Conservation (phyloP, 306 rosid species). For the cucumber (Cucumis sativus) region Cucumber_9930_V3 NC_026658.2:22984501-22985000, state of each 20-base stretch:
- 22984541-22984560: slow-evolving; percentile 48
- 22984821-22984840: slow-evolving; percentile 45
- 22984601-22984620: slow-evolving; percentile 46
- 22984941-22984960: slow-evolving; percentile 44
- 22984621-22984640: slow-evolving; percentile 28
- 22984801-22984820: slow-evolving; percentile 77
- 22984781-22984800: slow-evolving; percentile 33
- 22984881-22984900: slow-evolving; percentile 44
- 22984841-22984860: slow-evolving; percentile 33
- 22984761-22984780: slow-evolving; percentile 40
- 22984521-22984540: slow-evolving; percentile 64
- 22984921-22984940: slow-evolving; percentile 28
- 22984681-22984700: slow-evolving; percentile 64
- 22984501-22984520: slow-evolving; percentile 58
- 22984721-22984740: slow-evolving; percentile 52
- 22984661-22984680: slow-evolving; percentile 73
- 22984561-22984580: slow-evolving; percentile 39
- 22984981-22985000: slow-evolving; percentile 38
- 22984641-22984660: slow-evolving; percentile 44
- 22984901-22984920: slow-evolving; percentile 26
- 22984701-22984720: slow-evolving; percentile 36
- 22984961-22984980: slow-evolving; percentile 37
- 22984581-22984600: slow-evolving; percentile 40
- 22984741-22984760: slow-evolving; percentile 50
- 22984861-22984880: slow-evolving; percentile 35